Evolutionary conservation across 2,329 filamentous ascomycete genomes (phyloP), one percentile per base, ranked within the genome.

Genomic region (Aspergillus proliferans): DNA sequence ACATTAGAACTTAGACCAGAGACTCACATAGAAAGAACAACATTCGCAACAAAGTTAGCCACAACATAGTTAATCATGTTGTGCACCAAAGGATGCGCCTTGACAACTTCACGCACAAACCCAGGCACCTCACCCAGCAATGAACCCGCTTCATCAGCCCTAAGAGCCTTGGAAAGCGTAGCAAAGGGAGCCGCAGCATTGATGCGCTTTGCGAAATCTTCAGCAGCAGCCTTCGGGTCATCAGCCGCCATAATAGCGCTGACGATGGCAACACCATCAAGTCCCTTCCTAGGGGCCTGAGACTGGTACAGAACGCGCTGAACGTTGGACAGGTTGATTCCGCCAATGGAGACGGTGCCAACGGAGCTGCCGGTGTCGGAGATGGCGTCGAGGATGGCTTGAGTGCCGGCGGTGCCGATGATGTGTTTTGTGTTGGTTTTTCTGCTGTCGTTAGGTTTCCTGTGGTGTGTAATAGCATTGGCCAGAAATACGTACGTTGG

Each of bases 21-120:
- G 22, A 57, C 67, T 62, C 57, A 75, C 72, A 94, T 78, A 30
- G 86, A 82, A 14, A 96, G 78, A 36, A 88, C 89, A 3, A 96
- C 85, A 63, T 95, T 96, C 46, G 93, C 92, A 14, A 91, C 88
- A 61, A 97, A 87, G 71, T 96, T 95, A 63, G 95, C 90, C 19
- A 96, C 92, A 0, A 97, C 92, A 46, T 91, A 78, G 66, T 97
- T 97, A 47, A 93, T 97, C 88, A 97, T 97, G 71, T 95, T 96
- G 71, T 97, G 92, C 45, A 86, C 87, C 19, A 97, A 77, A 0
- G 91, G 90, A 49, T 80, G 84, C 40, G 71, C 76, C 2, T 74
- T 66, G 4, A 80, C 80, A 43, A 95, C 79, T 5, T 76, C 75
- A 51, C 73, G 74, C 40, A 94, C 75, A 15, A 87, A 70, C 3